phyloP scores from a whole-genome alignment of 2,329 filamentous ascomycete genomes.

The Capronia americana region DNA sequence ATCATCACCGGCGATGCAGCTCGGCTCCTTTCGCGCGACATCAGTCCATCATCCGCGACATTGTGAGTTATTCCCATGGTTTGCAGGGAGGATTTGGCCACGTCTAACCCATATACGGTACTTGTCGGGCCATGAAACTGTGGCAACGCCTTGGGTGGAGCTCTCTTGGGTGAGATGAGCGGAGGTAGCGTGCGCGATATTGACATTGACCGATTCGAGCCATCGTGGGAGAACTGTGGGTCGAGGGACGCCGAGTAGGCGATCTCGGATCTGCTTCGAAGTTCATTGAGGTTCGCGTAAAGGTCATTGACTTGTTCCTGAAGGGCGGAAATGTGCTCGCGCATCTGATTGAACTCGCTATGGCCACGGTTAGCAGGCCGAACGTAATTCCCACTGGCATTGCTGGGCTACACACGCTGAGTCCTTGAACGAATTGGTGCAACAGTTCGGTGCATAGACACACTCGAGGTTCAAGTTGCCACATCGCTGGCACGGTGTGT shows the following conservation, averaged over 20 bases:
- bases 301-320: conserved; percentile 85
- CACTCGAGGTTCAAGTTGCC: conserved; percentile 69
- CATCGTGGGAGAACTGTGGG: conserved; percentile 34
- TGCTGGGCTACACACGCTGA: conserved; percentile 64
- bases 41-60: conserved; percentile 64
- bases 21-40: conserved; percentile 61
- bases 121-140: conserved; percentile 86
- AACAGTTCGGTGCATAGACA: conserved; percentile 71
- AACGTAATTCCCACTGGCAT: neutral
- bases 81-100: conserved; percentile 84
- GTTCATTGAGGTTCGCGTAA: conserved; percentile 71
- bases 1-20: conserved; percentile 51
- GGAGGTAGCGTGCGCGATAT: conserved; percentile 38
- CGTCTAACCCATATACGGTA: conserved; percentile 81
- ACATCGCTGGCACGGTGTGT: conserved; percentile 69
- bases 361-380: conserved; percentile 11
- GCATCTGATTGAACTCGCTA: conserved; percentile 82
- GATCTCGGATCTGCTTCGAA: conserved; percentile 59
- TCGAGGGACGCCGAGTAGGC: conserved; percentile 28
- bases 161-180: conserved; percentile 45
- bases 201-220: conserved; percentile 41
- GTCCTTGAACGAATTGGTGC: conserved; percentile 82
- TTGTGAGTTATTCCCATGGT: conserved; percentile 83
- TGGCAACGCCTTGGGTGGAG: conserved; percentile 62
- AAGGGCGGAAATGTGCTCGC: conserved; percentile 72